phyloP scores from a whole-genome alignment of 495 filamentous ascomycete species.

The Talaromyces stipitatus region DNA sequence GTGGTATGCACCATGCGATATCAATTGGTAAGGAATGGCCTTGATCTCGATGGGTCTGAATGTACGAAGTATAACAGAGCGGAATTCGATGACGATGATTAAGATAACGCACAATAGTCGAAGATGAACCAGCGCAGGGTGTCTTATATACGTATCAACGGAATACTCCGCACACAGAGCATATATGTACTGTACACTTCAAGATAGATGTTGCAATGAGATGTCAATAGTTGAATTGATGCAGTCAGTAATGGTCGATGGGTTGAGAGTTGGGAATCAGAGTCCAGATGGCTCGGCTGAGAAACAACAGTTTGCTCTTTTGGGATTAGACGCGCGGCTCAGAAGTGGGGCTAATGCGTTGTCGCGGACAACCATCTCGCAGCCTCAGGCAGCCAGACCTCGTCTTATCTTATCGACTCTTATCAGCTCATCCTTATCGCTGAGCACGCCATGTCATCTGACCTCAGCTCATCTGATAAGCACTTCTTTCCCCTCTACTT shows the following conservation, averaged over 20 bases:
- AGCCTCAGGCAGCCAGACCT: background rate
- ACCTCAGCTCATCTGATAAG: background rate
- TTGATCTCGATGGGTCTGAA: background rate
- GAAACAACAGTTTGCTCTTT: conserved; percentile 33
- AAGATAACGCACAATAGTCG: background rate
- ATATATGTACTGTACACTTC: background rate
- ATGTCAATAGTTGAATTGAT: no score
- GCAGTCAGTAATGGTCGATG: conserved; percentile 2
- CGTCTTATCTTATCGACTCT: background rate
- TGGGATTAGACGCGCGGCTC: conserved; percentile 28
- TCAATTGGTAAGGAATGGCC: conserved; percentile 5
- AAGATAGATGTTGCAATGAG: background rate
- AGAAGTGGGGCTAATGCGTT: conserved; percentile 13
- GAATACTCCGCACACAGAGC: background rate
- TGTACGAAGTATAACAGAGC: background rate
- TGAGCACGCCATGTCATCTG: background rate
- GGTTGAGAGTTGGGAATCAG: conserved; percentile 7
- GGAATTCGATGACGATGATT: background rate
- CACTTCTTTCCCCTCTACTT: background rate
- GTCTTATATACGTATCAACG: background rate
- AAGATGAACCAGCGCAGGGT: background rate
- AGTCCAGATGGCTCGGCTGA: no score
- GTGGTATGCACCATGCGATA: conserved; percentile 42
- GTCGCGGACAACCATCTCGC: conserved; percentile 32
- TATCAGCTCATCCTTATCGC: background rate